Evolutionary conservation across 1,139 yeast species (phyloP).

Genomic region (Candida glucosophila): DNA sequence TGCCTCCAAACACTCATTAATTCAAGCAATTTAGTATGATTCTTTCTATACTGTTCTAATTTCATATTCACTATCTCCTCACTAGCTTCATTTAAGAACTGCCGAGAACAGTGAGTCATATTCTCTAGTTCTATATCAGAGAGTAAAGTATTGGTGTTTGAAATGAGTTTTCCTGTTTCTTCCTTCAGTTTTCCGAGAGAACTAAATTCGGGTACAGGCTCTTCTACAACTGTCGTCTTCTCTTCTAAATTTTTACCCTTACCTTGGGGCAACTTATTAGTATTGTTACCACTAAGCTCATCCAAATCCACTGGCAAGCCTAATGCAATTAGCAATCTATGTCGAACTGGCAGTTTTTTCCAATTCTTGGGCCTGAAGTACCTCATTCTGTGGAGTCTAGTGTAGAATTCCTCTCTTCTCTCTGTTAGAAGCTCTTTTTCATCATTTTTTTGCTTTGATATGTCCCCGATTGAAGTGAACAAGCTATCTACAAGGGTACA

Average conservation of each 20-base stretch:
- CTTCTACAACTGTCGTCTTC: conserved; percentile 3
- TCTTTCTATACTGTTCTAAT: conserved; percentile 18
- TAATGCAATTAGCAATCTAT: conserved; percentile 43
- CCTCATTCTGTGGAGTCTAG: too few species aligned
- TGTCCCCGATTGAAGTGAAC: neutral
- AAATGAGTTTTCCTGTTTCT: conserved; percentile 13
- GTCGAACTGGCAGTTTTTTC: conserved; percentile 50
- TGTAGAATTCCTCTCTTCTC: too few species aligned
- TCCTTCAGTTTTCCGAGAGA: conserved; percentile 15
- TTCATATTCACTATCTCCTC: conserved; percentile 17
- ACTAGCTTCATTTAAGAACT: conserved; percentile 13
- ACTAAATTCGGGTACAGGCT: neutral
- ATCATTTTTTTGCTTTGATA: neutral
- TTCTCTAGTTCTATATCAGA: conserved; percentile 28
- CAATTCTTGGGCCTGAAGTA: conserved; percentile 47
- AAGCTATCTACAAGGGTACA: too few species aligned
- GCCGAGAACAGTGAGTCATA: conserved; percentile 23
- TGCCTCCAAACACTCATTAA: conserved; percentile 43
- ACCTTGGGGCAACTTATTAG: conserved; percentile 8
- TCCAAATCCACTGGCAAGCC: conserved; percentile 57
- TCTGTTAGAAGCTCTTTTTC: neutral
- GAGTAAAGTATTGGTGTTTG: conserved; percentile 17
- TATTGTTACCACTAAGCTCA: too few species aligned
- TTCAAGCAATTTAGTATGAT: conserved; percentile 21
- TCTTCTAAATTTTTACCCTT: neutral